Base-by-base conservation (phyloP, 768 basidiomycete species). In the Termitomyces sp. region DNA sequence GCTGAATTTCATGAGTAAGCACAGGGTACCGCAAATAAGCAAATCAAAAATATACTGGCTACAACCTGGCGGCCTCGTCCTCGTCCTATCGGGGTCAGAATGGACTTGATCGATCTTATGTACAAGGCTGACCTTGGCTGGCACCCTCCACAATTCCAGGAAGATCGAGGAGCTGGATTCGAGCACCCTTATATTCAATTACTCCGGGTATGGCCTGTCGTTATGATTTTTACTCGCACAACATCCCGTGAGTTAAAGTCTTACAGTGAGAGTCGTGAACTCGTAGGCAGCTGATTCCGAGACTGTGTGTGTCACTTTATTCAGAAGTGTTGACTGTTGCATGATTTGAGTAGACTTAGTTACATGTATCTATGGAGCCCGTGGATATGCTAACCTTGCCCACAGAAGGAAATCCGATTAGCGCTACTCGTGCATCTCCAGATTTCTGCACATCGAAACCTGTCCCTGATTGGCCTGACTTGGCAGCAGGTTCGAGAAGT, bases 51-150 rank as follows among this genome's bases (percentile, higher is more conserved):
- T 79, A 52, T 65, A 86, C 87, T 97, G 20, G 95, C 87, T 16
- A 99, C 95, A 36, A 99, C 96, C 72, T 99, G 96, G 63, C 96
- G 84, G 31, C 96, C 96, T 63, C 96, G 83, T 12, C 96, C 95
- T 61, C 94, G 83, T 60, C 90, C 88, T 79, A 59, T 46, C 31
- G 31, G 44, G 20, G 13, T 32, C 14, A 47, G 29, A 29, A 18
- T 31, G 26, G 20, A 56, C 8, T 36, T 34, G 13, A 32, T 39
- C 20, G 32, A 16, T 44, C 24, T 5, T 26, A 44, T 13, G 57
- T 5, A 39, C 26, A 41, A 27, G 18, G 2, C 59, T 47, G 20
- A 70, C 86, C 88, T 76, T 92, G 88, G 65, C 89, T 91, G 20
- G 92, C 92, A 14, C 92, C 92, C 72, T 94, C 92, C 8, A 98